phyloP scores from a whole-genome alignment of 2,329 filamentous ascomycete genomes.

The Ascomycota sp. region DNA sequence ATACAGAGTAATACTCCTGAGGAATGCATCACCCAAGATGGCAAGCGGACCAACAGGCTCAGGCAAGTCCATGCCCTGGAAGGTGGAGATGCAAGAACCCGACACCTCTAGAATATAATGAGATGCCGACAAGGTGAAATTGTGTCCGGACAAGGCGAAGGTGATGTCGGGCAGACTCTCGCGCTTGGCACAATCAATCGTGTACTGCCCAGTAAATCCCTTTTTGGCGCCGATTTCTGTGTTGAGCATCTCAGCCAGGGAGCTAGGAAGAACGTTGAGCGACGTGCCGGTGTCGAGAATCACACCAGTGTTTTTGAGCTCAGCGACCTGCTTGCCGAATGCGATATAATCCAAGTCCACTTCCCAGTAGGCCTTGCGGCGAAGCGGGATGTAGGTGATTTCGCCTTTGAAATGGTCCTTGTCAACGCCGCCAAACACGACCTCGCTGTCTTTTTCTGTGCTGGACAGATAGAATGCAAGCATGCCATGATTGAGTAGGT shows the following conservation, averaged over 20 bases:
- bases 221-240: conserved; percentile 97
- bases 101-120: conserved; percentile 95
- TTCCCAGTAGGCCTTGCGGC: conserved; percentile 99
- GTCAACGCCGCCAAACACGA: conserved; percentile 76
- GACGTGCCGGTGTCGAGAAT: conserved; percentile 98
- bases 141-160: conserved; percentile 75
- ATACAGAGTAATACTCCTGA: conserved; percentile 87
- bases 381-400: conserved; percentile 79
- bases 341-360: conserved; percentile 86
- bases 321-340: conserved; percentile 67
- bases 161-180: conserved; percentile 72
- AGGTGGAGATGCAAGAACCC: conserved; percentile 89
- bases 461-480: conserved; percentile 93
- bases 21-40: conserved; percentile 78
- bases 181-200: conserved; percentile 71
- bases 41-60: conserved; percentile 77
- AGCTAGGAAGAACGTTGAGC: conserved; percentile 79
- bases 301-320: conserved; percentile 84
- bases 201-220: conserved; percentile 92
- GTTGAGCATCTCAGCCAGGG: conserved; percentile 90
- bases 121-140: conserved; percentile 73
- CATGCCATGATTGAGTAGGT: conserved; percentile 72
- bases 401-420: conserved; percentile 64
- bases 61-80: conserved; percentile 91
- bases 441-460: conserved; percentile 57